Conservation (phyloP, 2,329 filamentous ascomycete genomes). For the Tolypocladium ovalisporum region DNA sequence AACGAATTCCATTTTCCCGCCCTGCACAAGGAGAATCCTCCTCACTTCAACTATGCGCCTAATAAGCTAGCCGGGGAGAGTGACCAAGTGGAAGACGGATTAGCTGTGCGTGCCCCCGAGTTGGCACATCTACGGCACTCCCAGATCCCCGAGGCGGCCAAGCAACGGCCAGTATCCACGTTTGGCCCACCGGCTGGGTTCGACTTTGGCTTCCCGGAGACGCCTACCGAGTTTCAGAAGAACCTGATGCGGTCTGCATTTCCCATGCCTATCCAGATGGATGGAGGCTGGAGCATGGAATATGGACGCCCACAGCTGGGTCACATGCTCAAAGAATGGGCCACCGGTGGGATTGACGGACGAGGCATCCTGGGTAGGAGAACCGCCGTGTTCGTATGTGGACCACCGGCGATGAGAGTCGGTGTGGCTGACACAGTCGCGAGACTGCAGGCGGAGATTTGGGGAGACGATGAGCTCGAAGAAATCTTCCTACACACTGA, state of each 20-base stretch:
- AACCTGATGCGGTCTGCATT: slow-evolving; percentile 86
- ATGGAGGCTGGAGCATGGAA: slow-evolving; percentile 81
- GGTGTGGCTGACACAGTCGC: slow-evolving; percentile 84
- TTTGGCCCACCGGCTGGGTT: slow-evolving; percentile 54
- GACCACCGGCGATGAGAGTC: slow-evolving; percentile 75
- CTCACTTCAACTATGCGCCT: slow-evolving; percentile 50
- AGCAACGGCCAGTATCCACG: slow-evolving; percentile 39
- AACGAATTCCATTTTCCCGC: slow-evolving; percentile 50
- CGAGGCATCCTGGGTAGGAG: slow-evolving; percentile 64
- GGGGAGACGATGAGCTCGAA: slow-evolving; percentile 66
- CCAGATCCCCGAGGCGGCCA: slow-evolving; percentile 21
- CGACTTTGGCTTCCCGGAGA: slow-evolving; percentile 72
- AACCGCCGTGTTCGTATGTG: slow-evolving; percentile 88
- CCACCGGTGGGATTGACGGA: slow-evolving; percentile 56
- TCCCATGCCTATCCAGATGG: slow-evolving; percentile 54
- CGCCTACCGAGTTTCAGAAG: slow-evolving; percentile 81
- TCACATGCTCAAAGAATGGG: slow-evolving; percentile 76
- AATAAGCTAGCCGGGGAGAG: slow-evolving; percentile 17
- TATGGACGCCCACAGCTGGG: slow-evolving; percentile 84
- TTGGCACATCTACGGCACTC: slow-evolving; percentile 45
- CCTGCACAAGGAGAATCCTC: slow-evolving; percentile 35
- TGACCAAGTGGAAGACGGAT: slow-evolving; percentile 11
- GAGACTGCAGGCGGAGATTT: slow-evolving; percentile 69
- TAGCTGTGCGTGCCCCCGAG: slow-evolving; percentile 35
- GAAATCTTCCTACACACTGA: slow-evolving; percentile 93